Base-by-base conservation (phyloP, 2,329 filamentous ascomycete genomes). In the Pyrenochaeta sp. region DNA sequence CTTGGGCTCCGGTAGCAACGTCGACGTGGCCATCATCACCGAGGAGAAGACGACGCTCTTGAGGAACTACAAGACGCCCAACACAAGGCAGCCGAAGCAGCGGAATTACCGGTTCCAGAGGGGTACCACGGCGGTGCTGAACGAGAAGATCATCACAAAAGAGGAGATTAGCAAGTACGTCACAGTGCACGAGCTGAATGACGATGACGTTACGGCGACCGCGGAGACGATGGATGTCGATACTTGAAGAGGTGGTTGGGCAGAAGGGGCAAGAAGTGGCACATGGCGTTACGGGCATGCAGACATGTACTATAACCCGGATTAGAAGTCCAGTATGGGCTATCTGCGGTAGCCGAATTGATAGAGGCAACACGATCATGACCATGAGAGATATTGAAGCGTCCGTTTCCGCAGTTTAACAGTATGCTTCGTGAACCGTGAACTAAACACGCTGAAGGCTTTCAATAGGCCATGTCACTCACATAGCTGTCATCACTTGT, bases 1-100 rank as follows among this genome's bases (percentile, higher is more conserved):
- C 81, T 78, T 99, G 77, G 95, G 95, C 13, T 97, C 93, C 3
- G 95, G 95, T 72, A 96, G 92, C 77, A 99, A 99, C 77, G 95
- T 99, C 56, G 96, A 99, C 75, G 91, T 99, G 34, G 94, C 93
- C 65, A 87, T 99, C 72, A 99, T 99, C 77, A 96, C 94, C 61
- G 86, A 90, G 72, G 93, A 97, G 71, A 97, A 97, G 88, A 97
- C 95, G 28, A 95, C 91, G 28, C 81, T 99, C 76, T 86, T 96
- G 86, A 87, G 95, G 74, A 97, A 97, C 82, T 95, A 91, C 83
- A 90, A 96, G 78, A 94, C 86, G 78, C 95, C 95, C 58, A 99
- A 99, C 80, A 88, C 93, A 84, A 88, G 96, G 77, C 91, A 88
- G 69, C 85, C 90, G 78, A 99, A 99, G 87, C 86, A 95, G 79